A percentile compares a stretch with the other conserved stretches of the same genome.
phyloP scores from a whole-genome alignment of 495 filamentous ascomycete species.

The Penicillium silybi region DNA sequence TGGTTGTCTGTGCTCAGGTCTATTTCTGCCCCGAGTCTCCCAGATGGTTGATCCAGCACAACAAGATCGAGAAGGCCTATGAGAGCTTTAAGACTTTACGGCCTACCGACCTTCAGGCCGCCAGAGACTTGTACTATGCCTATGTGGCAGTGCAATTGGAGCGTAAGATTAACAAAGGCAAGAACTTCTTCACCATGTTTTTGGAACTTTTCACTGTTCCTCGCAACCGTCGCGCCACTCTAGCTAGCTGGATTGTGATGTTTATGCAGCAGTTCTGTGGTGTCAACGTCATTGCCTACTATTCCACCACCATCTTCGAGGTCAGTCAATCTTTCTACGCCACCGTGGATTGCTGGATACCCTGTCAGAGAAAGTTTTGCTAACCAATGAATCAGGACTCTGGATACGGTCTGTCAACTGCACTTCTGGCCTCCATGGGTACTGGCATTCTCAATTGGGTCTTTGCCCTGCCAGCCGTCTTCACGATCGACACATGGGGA shows the following conservation, averaged over 20 bases:
- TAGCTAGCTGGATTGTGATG: constrained; percentile 50
- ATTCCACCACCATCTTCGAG: constrained; percentile 54
- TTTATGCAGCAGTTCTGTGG: constrained; percentile 52
- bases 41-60: constrained; percentile 60
- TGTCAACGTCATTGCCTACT: constrained; percentile 52
- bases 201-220: constrained; percentile 51
- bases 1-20: constrained; percentile 49
- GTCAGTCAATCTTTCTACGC: background rate
- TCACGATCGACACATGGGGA: constrained; percentile 64
- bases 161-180: constrained; percentile 39
- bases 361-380: background rate
- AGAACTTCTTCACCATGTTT: constrained; percentile 48
- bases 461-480: constrained; percentile 63
- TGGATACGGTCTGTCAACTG: constrained; percentile 41
- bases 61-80: constrained; percentile 42
- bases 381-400: constrained; percentile 19
- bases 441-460: constrained; percentile 64
- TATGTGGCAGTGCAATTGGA: constrained; percentile 46
- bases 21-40: constrained; percentile 65
- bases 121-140: constrained; percentile 53
- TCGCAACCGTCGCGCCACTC: constrained; percentile 50
- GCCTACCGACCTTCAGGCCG: constrained; percentile 44
- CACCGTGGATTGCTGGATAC: background rate
- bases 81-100: constrained; percentile 43
- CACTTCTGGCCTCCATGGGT: constrained; percentile 56